Evolutionary conservation across 768 basidiomycete genomes (phyloP), one percentile per base, ranked within the genome.

Genomic region (Chalciporus pseudorubinellus): DNA sequence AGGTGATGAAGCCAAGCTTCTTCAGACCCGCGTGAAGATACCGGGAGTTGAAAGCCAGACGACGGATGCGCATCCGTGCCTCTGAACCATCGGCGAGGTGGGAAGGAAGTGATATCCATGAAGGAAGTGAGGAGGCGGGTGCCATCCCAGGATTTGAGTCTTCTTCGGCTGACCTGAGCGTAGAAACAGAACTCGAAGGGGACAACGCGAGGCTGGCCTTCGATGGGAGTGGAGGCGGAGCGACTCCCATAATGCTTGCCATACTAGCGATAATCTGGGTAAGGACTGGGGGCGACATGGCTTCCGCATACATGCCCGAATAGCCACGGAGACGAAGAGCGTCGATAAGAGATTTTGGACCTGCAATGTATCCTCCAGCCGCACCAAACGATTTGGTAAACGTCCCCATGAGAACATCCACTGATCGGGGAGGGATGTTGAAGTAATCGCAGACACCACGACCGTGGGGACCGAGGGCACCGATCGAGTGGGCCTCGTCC

Each of bases 401-500:
- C 0, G 97, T 99, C 44, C 97, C 97, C 97, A 99, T 99, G 55
- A 97, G 82, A 55, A 99, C 79, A 64, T 99, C 97, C 56, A 98
- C 80, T 8, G 77, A 77, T 3, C 79, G 77, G 11, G 97, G 93
- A 57, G 88, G 73, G 51, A 98, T 73, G 43, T 82, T 82, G 68
- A 95, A 99, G 73, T 95, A 99, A 66, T 99, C 95, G 46, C 86
- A 83, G 9, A 99, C 89, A 51, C 97, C 97, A 33, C 97, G 92
- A 6, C 97, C 97, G 59, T 89, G 81, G 6, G 94, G 92, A 28
- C 97, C 97, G 24, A 98, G 77, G 2, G 94, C 97, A 52, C 97
- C 97, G 55, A 99, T 85, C 0, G 95, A 98, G 68, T 99, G 97
- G 0, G 97, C 97, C 70, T 99, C 97, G 61, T 99, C 97, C 42